Evolutionary conservation across 2,329 filamentous ascomycete species (phyloP).

Genomic region (Macrophomina pseudophaseolina): DNA sequence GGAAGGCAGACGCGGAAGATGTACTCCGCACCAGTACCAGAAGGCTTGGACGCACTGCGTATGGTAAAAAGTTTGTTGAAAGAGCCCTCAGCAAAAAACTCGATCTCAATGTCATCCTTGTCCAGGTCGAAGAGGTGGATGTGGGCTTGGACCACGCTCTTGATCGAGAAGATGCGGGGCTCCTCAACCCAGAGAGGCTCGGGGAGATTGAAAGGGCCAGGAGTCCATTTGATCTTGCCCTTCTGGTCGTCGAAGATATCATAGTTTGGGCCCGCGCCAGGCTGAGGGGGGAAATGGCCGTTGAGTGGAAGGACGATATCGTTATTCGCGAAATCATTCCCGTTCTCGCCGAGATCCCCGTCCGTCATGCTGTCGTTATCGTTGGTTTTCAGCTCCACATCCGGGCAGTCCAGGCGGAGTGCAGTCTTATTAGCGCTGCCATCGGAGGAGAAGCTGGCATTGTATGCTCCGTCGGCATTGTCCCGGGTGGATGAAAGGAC

Average conservation of each 20-base stretch:
- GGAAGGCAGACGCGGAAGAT: constrained; percentile 39
- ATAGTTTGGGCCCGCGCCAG: not conserved
- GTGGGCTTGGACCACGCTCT: not conserved
- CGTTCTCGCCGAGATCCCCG: not conserved
- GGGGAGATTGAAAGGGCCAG: not conserved
- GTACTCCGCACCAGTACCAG: constrained; percentile 6
- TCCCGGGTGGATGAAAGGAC: not conserved
- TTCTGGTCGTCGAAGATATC: not conserved
- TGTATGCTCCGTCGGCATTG: not conserved
- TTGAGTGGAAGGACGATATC: not conserved
- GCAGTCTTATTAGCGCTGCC: not conserved
- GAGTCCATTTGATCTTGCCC: not conserved
- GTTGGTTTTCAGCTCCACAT: no score
- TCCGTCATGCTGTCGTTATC: no score
- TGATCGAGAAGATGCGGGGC: constrained; percentile 10
- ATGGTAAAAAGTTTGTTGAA: constrained; percentile 32
- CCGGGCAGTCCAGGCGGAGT: constrained; percentile 57
- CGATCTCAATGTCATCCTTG: constrained; percentile 3
- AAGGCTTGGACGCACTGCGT: not conserved
- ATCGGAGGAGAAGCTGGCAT: not conserved
- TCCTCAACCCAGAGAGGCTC: no score
- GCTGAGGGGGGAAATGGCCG: not conserved
- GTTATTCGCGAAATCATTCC: not conserved
- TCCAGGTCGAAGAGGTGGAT: constrained; percentile 11
- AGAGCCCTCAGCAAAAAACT: constrained; percentile 28